Conservation (phyloP, 176 grass and related monocot species). For the Oryza coarctata region DNA sequence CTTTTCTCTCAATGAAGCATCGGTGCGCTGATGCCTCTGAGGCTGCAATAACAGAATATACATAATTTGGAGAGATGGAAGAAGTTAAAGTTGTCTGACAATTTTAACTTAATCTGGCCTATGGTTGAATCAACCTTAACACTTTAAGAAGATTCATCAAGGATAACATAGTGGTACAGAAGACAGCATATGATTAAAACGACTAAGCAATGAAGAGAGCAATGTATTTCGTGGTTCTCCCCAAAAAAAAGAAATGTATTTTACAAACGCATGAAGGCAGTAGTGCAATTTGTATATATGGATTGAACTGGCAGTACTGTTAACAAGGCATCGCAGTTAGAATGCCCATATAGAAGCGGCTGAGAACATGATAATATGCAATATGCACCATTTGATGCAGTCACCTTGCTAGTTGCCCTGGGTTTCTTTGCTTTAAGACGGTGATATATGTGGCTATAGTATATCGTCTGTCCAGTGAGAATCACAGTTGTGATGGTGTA, state of each 20-base stretch:
- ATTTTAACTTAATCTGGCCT: not conserved
- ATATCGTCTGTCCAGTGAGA: constrained; percentile 76
- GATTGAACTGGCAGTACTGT: not conserved
- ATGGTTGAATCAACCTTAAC: not conserved
- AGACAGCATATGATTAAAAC: not conserved
- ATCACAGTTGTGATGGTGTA: constrained; percentile 68
- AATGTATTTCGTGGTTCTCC: not conserved
- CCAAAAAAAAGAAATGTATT: not conserved
- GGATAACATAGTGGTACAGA: not conserved
- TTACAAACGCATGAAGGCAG: constrained; percentile 1
- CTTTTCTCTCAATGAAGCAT: constrained; percentile 47
- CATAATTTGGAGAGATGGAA: not conserved
- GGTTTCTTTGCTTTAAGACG: constrained; percentile 56
- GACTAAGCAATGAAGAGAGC: constrained; percentile 2
- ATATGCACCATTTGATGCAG: constrained; percentile 12
- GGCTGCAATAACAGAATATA: constrained; percentile 28
- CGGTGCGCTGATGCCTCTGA: constrained; percentile 41
- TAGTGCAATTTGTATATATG: not conserved
- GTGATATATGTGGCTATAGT: constrained; percentile 70
- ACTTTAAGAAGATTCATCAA: not conserved
- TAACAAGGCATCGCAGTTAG: not conserved
- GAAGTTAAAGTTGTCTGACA: not conserved
- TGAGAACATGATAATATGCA: constrained; percentile 15
- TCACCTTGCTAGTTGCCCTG: constrained; percentile 44
- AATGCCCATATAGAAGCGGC: not conserved